These are phyloP conservation scores for Fusarium sp. DNA, from an alignment of 2,329 filamentous ascomycete genomes.

Conservation along the genomic window DNA sequence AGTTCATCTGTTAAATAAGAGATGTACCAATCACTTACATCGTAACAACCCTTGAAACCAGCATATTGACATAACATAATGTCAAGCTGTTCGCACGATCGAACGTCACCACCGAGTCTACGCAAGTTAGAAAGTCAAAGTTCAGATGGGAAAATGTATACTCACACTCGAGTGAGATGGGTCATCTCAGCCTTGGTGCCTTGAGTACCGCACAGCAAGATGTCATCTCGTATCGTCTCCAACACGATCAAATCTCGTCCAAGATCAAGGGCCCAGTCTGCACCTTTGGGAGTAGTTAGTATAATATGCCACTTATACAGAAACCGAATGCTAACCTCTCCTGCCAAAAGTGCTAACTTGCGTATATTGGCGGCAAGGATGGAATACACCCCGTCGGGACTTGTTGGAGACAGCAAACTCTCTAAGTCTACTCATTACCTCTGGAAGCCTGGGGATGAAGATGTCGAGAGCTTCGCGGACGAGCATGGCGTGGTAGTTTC, in stretches of 20 bases:
- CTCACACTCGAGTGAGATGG: background rate
- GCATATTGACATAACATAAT: background rate
- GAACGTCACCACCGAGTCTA: background rate
- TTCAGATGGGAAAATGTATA: fast-evolving
- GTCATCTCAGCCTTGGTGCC: background rate
- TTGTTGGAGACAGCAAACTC: background rate
- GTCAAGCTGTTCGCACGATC: background rate
- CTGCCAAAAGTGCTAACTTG: conserved; percentile 4
- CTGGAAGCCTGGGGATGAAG: background rate
- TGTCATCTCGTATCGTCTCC: background rate
- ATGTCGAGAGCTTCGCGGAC: background rate
- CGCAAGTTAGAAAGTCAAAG: background rate
- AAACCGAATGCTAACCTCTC: background rate
- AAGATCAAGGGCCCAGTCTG: conserved; percentile 1
- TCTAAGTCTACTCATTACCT: background rate
- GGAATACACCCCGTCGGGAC: background rate
- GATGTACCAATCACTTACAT: background rate
- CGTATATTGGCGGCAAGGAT: background rate
- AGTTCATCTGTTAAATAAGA: background rate
- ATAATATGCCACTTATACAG: fast-evolving
- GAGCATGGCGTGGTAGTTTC: conserved; percentile 2
- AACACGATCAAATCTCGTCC: background rate
- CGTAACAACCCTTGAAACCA: background rate
- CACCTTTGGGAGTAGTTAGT: background rate
- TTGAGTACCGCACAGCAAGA: conserved; percentile 3